These are phyloP conservation scores for Kernera saxatilis DNA, from an alignment of 345 rosid species.

Conservation along the genomic window DNA sequence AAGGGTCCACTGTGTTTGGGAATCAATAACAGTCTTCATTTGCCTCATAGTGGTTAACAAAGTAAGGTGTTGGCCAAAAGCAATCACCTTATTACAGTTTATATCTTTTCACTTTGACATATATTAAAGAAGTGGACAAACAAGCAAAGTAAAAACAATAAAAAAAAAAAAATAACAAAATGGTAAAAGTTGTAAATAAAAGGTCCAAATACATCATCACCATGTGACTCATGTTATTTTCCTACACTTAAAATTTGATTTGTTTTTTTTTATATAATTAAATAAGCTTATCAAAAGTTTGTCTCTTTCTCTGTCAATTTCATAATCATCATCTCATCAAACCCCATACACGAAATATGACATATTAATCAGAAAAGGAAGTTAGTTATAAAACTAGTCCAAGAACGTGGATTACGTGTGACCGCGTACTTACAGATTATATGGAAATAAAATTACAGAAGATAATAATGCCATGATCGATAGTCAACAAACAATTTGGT, in stretches of 20 bases:
- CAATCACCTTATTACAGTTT: conserved; percentile 25
- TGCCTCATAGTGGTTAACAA: conserved; percentile 32
- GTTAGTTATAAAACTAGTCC: neutral
- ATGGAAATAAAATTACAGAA: no score
- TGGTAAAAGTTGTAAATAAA: conserved; percentile 1
- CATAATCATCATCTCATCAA: conserved; percentile 19
- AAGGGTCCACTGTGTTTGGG: conserved; percentile 35
- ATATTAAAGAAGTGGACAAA: conserved; percentile 16
- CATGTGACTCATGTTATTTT: conserved; percentile 29
- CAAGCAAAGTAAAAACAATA: conserved; percentile 1
- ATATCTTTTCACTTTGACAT: conserved; percentile 21
- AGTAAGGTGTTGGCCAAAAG: conserved; percentile 33
- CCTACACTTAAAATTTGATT: conserved; percentile 11
- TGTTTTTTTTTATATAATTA: neutral
- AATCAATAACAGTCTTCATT: conserved; percentile 32
- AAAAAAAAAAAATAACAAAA: neutral
- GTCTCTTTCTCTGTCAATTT: conserved; percentile 17
- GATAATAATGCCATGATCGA: neutral
- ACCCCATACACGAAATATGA: conserved; percentile 9
- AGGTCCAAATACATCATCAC: conserved; percentile 14
- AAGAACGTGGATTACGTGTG: conserved; percentile 7
- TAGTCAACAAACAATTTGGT: neutral
- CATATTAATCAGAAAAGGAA: neutral
- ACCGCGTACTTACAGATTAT: neutral
- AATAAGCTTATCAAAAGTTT: neutral